phyloP scores from a whole-genome alignment of 768 basidiomycete genomes.

The Russula sp. region DNA sequence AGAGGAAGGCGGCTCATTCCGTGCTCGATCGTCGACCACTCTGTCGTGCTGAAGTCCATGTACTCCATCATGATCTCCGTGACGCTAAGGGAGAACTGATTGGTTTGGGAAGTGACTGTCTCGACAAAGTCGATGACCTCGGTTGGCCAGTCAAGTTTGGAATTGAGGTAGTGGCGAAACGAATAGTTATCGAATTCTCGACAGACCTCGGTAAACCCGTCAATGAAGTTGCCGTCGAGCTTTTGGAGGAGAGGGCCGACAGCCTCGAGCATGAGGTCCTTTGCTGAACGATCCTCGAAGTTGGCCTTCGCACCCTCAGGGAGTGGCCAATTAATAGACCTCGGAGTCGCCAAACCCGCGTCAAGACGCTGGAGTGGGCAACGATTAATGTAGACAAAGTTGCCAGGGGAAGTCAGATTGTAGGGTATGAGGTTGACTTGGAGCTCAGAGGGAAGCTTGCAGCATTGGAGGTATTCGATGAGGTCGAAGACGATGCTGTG shows the following conservation, averaged over 20 bases:
- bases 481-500: constrained; percentile 17
- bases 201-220: constrained; percentile 20
- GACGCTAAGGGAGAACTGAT: constrained; percentile 26
- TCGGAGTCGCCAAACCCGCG: constrained; percentile 10
- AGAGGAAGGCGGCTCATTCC: constrained; percentile 24
- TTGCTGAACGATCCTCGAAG: constrained; percentile 15
- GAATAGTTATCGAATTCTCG: constrained; percentile 19
- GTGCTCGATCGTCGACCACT: constrained; percentile 22
- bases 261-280: constrained; percentile 17
- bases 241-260: constrained; percentile 14
- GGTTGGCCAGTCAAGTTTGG: constrained; percentile 13
- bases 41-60: constrained; percentile 23
- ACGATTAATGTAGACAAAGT: constrained; percentile 19
- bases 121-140: constrained; percentile 24
- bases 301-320: not conserved
- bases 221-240: constrained; percentile 16
- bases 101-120: constrained; percentile 24
- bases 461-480: constrained; percentile 7
- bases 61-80: constrained; percentile 25
- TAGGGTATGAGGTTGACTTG: constrained; percentile 18
- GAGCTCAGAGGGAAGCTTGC: constrained; percentile 7
- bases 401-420: constrained; percentile 15
- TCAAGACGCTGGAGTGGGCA: not conserved
- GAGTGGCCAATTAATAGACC: constrained; percentile 12
- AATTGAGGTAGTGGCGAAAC: constrained; percentile 22